phyloP scores from a whole-genome alignment of 1,284 basidiomycete genomes.

The Kwoniella shivajii region DNA sequence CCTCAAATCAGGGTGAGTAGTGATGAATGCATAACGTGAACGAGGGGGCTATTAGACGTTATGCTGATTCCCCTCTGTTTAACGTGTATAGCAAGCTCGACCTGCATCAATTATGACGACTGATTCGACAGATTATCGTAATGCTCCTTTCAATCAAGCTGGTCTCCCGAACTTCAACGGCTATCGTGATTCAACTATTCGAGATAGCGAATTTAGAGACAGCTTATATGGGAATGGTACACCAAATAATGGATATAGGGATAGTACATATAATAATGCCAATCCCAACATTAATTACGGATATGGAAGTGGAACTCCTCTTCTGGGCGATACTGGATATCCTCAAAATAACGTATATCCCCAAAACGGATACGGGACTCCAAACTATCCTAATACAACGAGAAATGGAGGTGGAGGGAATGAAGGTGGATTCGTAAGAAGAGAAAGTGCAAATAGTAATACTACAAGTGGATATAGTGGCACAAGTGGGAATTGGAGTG shows the following conservation, averaged over 20 bases:
- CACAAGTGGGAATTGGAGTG: not conserved
- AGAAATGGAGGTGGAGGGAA: constrained; percentile 1
- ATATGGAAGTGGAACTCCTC: not conserved
- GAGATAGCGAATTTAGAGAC: no score
- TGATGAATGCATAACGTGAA: no score
- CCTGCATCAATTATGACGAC: constrained; percentile 23
- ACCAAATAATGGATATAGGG: not conserved
- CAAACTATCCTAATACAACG: not conserved
- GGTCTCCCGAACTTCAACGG: no score
- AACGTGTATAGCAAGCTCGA: constrained; percentile 17
- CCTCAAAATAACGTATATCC: not conserved
- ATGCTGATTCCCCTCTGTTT: not conserved
- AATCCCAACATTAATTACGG: not conserved
- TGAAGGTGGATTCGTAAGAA: not conserved
- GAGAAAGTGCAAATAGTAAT: constrained; percentile 4
- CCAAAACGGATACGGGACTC: not conserved
- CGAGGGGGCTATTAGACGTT: not conserved
- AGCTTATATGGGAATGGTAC: not conserved
- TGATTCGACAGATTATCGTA: constrained; percentile 10
- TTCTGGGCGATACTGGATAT: not conserved
- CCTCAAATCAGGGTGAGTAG: constrained; percentile 21
- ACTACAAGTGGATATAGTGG: constrained; percentile 9
- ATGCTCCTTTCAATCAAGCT: not conserved
- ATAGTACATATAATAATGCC: not conserved
- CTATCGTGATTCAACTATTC: no score